A percentile compares a stretch with the other conserved stretches of the same genome.
Evolutionary conservation across 2,329 filamentous ascomycete genomes (phyloP).

Genomic region (Talaromyces verruculosus): DNA sequence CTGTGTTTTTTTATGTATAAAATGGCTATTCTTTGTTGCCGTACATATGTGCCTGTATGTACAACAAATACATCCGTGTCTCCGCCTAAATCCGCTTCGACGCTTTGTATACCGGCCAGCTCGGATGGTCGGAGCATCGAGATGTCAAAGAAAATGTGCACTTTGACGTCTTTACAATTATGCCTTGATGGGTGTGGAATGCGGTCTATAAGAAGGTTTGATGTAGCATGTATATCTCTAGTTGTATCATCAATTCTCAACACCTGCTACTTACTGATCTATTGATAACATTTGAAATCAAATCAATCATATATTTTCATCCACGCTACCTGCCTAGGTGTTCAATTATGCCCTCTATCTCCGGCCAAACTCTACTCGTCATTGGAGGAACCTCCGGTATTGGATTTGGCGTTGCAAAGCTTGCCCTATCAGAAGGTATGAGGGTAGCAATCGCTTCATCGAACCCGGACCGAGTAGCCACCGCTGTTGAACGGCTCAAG

Average conservation of each 20-base stretch:
- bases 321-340: background rate
- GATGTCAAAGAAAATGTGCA: background rate
- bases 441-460: constrained; percentile 63
- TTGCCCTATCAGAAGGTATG: constrained; percentile 55
- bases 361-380: constrained; percentile 50
- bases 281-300: too few species aligned
- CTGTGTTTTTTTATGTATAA: background rate
- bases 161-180: background rate
- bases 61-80: background rate
- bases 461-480: constrained; percentile 50
- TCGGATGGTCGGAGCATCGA: background rate
- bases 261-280: background rate
- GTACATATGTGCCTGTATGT: background rate
- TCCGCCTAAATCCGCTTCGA: background rate
- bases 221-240: background rate
- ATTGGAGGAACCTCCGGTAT: constrained; percentile 66
- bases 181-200: background rate
- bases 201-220: background rate
- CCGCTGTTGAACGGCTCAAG: constrained; percentile 49
- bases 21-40: background rate
- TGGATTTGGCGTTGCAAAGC: constrained; percentile 61
- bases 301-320: too few species aligned
- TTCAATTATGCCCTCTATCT: constrained; percentile 25
- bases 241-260: background rate
- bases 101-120: background rate